phyloP scores from a whole-genome alignment of 2,329 filamentous ascomycete species.

The Phaeosphaeriaceae sp. region DNA sequence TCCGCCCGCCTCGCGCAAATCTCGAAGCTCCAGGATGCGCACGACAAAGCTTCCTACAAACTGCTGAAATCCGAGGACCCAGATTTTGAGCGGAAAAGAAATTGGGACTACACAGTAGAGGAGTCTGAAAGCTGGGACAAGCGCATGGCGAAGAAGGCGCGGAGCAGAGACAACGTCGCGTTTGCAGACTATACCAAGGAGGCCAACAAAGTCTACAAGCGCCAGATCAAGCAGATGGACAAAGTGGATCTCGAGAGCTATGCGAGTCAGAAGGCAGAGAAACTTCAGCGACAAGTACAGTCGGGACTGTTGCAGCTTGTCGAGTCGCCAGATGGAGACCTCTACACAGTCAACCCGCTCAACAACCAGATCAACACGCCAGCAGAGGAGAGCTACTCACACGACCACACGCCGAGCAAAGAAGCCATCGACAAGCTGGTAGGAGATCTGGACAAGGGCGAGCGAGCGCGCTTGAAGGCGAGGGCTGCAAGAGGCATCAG shows the following conservation, averaged over 20 bases:
- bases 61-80: constrained; percentile 90
- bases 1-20: constrained; percentile 62
- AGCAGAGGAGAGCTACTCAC: constrained; percentile 80
- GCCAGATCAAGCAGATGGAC: constrained; percentile 79
- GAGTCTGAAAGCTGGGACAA: constrained; percentile 95
- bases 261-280: constrained; percentile 82
- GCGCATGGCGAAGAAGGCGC: constrained; percentile 83
- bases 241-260: constrained; percentile 80
- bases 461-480: constrained; percentile 86
- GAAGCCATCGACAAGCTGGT: constrained; percentile 89
- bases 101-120: constrained; percentile 98
- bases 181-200: constrained; percentile 91
- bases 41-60: constrained; percentile 89
- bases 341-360: constrained; percentile 91
- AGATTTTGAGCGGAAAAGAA: constrained; percentile 96
- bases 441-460: constrained; percentile 83
- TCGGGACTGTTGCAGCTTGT: constrained; percentile 89
- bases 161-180: constrained; percentile 81
- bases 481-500: constrained; percentile 77
- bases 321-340: constrained; percentile 86
- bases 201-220: constrained; percentile 91
- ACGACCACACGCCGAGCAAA: constrained; percentile 85
- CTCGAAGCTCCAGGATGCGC: constrained; percentile 79
- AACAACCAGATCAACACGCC: constrained; percentile 93
- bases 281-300: constrained; percentile 83